Evolutionary conservation across 495 filamentous ascomycete species (phyloP), one percentile per base, ranked within the genome.

Genomic region (Penicillium longicatenatum): DNA sequence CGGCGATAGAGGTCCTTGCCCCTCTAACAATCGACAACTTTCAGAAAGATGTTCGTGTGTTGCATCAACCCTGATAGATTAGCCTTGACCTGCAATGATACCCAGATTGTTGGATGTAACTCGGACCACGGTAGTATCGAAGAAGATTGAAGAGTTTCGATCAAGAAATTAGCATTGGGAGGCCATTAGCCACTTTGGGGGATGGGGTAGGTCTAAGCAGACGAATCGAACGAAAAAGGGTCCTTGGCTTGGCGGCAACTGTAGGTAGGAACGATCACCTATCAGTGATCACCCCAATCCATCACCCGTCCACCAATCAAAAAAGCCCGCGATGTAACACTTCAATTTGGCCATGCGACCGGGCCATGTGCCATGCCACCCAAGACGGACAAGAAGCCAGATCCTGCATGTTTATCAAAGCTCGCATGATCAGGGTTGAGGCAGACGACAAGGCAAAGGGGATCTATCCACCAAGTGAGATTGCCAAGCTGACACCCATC

Each of bases 291-390:
- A n/a, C n/a, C 37, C 16, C 14, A 35, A 35, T 35, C 31, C 37
- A n/a, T 39, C 37, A n/a, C 37, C 6, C 4, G 16, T 39, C 37
- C 5, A 4, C 37, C 37, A 39, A 39, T 39, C 37, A 39, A 39
- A 39, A 16, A 39, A 39, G 16, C 37, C 37, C 37, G 37, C 37
- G 37, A 39, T 39, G 37, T 39, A 39, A 39, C 37, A 39, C 37
- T n/a, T 39, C 37, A 35, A 39, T 39, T 17, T 39, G 37, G 12
- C 37, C 37, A 39, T 39, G 37, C 37, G 37, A 39, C 37, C 14
- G 37, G 37, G 37, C 37, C 37, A 39, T 39, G 37, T 39, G 37
- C 37, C 37, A 39, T 39, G 37, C 37, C 37, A 39, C 37, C 37
- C 37, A 39, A 39, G 37, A 39, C 37, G 37, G 37, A 7, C 14